phyloP scores from a whole-genome alignment of 768 basidiomycete genomes.

The Russula dissimulans region DNA sequence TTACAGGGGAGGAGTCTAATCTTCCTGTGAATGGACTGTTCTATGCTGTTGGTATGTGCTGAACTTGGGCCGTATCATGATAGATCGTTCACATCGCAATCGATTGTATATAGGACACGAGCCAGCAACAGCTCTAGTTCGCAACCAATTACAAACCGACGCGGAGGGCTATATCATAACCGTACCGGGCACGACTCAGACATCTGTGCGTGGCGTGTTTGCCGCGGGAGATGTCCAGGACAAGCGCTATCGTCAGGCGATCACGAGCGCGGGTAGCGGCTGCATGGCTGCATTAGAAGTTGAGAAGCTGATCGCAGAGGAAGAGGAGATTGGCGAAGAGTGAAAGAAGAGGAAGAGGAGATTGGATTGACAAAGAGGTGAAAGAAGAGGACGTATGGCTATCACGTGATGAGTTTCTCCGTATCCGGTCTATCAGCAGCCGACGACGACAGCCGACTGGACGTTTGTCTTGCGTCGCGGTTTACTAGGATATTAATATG shows the following conservation, averaged over 20 bases:
- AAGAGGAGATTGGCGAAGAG: slow-evolving; percentile 49
- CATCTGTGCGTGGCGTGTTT: slow-evolving; percentile 92
- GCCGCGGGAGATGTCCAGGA: slow-evolving; percentile 99
- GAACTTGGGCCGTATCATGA: not conserved
- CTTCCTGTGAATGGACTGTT: slow-evolving; percentile 88
- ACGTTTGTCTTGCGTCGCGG: too few species aligned
- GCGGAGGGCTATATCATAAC: slow-evolving; percentile 94
- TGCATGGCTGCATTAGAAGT: slow-evolving; percentile 97
- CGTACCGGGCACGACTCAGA: slow-evolving; percentile 91
- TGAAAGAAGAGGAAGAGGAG: too few species aligned
- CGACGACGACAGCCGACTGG: too few species aligned
- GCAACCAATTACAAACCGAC: slow-evolving; percentile 82
- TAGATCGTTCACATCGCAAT: not conserved
- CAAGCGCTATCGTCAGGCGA: slow-evolving; percentile 91
- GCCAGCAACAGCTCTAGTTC: slow-evolving; percentile 83
- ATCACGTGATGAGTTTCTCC: too few species aligned
- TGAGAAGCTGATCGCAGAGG: slow-evolving; percentile 86
- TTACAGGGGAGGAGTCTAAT: slow-evolving; percentile 73
- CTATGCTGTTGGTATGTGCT: slow-evolving; percentile 69
- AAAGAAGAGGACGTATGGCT: too few species aligned
- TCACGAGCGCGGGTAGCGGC: slow-evolving; percentile 84
- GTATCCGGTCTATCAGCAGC: too few species aligned
- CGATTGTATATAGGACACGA: slow-evolving; percentile 51
- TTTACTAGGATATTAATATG: too few species aligned
- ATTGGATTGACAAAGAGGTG: too few species aligned